These are phyloP conservation scores for Exserohilum rostratum DNA, from an alignment of 2,329 filamentous ascomycete species.

Conservation along the genomic window DNA sequence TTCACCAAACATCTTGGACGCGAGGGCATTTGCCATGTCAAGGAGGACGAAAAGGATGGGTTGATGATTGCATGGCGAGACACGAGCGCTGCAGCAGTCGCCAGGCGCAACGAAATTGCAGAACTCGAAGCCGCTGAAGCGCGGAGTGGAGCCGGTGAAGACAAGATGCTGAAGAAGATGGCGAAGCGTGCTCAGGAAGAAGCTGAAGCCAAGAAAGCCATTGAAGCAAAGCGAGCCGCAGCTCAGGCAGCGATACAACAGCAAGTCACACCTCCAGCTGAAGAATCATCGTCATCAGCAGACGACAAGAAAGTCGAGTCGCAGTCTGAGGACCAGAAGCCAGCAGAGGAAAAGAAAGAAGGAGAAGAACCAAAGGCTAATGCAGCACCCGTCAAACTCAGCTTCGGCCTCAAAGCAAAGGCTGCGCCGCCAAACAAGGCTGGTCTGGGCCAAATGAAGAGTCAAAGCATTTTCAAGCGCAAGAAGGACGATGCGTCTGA, in stretches of 20 bases:
- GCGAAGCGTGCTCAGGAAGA: conserved; percentile 74
- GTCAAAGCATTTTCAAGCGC: conserved; percentile 47
- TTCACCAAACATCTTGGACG: conserved; percentile 86
- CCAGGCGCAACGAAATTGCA: conserved; percentile 77
- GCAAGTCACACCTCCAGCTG: conserved; percentile 43
- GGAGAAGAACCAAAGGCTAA: conserved; percentile 49
- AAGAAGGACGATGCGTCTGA: conserved; percentile 35
- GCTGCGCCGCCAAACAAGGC: conserved; percentile 31
- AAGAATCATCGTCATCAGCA: conserved; percentile 34
- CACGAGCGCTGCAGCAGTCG: conserved; percentile 83
- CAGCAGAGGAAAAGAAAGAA: conserved; percentile 76
- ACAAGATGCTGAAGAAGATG: conserved; percentile 81
- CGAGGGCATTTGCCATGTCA: conserved; percentile 83
- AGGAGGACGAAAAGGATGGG: conserved; percentile 85
- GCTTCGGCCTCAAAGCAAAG: conserved; percentile 23
- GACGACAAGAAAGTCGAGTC: conserved; percentile 52
- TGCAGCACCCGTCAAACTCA: conserved; percentile 32
- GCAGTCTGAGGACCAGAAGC: conserved; percentile 78
- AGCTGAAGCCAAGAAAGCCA: conserved; percentile 48
- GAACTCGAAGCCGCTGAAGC: conserved; percentile 87
- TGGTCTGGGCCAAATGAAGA: conserved; percentile 43
- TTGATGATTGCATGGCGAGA: conserved; percentile 90
- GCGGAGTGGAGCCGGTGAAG: conserved; percentile 88
- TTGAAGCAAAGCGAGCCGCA: conserved; percentile 52
- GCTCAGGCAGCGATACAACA: conserved; percentile 41